Conservation (phyloP, 768 basidiomycete species). For the Omphalotus guepiniiformis region DNA sequence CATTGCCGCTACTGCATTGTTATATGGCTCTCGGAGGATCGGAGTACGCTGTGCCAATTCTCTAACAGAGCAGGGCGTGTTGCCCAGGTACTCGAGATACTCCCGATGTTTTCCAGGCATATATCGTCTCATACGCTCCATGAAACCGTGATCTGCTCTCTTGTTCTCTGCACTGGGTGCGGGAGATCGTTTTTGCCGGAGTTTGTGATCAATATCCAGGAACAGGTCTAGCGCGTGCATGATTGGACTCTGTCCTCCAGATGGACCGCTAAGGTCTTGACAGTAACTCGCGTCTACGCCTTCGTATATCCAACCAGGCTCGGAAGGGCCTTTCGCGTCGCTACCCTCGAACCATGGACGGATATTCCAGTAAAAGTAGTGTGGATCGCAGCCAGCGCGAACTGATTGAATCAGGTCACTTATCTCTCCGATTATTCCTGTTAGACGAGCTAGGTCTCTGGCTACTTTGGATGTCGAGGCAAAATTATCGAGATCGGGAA, state of each 20-base stretch:
- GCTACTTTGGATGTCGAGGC: slow-evolving; percentile 64
- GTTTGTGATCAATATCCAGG: slow-evolving; percentile 85
- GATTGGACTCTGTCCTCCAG: slow-evolving; percentile 90
- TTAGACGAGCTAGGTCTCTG: slow-evolving; percentile 65
- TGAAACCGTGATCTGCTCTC: slow-evolving; percentile 71
- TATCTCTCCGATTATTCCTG: slow-evolving; percentile 69
- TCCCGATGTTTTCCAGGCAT: slow-evolving; percentile 92
- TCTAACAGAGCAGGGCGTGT: slow-evolving; percentile 57
- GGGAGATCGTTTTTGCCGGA: slow-evolving; percentile 65
- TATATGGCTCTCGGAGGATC: slow-evolving; percentile 68
- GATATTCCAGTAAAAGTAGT: slow-evolving; percentile 83
- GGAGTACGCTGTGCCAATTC: slow-evolving; percentile 55
- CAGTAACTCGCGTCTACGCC: slow-evolving; percentile 53
- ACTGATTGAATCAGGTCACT: slow-evolving; percentile 65
- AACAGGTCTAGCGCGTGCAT: slow-evolving; percentile 86
- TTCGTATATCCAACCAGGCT: slow-evolving; percentile 71
- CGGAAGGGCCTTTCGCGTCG: slow-evolving; percentile 48
- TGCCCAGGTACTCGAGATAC: slow-evolving; percentile 68
- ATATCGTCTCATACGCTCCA: slow-evolving; percentile 90
- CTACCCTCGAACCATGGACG: slow-evolving; percentile 94
- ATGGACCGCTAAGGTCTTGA: slow-evolving; percentile 80
- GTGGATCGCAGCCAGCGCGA: slow-evolving; percentile 72
- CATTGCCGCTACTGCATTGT: slow-evolving; percentile 70
- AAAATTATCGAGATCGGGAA: slow-evolving; percentile 64
- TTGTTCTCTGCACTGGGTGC: slow-evolving; percentile 62